Percentiles rank a stretch among this genome's conserved stretches.
Conservation (phyloP, 2,329 filamentous ascomycete genomes). For the Calonectria fujianensis region DNA sequence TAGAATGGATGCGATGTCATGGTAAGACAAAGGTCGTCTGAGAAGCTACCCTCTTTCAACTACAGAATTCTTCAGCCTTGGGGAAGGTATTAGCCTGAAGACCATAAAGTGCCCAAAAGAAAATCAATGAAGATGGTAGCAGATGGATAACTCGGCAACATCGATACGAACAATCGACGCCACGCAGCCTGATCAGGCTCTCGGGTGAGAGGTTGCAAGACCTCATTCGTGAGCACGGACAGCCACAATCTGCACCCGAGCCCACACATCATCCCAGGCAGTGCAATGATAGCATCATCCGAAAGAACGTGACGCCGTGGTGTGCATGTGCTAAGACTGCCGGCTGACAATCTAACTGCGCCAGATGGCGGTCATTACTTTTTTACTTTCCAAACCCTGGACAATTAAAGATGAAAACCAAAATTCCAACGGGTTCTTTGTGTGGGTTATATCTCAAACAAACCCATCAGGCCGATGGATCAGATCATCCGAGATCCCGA, state of each 20-base stretch:
- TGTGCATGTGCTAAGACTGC: neutral
- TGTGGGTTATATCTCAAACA: neutral
- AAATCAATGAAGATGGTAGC: neutral
- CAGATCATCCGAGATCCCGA: neutral
- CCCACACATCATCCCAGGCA: constrained; percentile 1
- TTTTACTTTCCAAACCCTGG: neutral
- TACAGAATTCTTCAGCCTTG: neutral
- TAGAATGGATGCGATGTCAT: neutral
- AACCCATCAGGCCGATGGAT: neutral
- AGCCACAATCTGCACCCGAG: constrained; percentile 15
- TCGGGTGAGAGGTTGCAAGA: neutral
- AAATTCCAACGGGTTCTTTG: neutral
- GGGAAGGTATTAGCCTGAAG: too few species aligned
- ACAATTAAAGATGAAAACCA: neutral
- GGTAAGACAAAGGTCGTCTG: neutral
- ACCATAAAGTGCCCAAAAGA: neutral
- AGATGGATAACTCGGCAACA: constrained; percentile 13
- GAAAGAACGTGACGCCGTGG: neutral
- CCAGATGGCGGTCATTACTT: neutral
- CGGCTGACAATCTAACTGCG: neutral
- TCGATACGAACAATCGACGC: neutral
- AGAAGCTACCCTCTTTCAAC: neutral
- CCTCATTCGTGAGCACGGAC: constrained; percentile 13
- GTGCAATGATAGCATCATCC: neutral
- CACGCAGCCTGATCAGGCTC: constrained; percentile 12